A percentile compares a stretch with the other conserved stretches of the same genome.
These are phyloP conservation scores for Alternaria gaisen DNA, from an alignment of 2,329 filamentous ascomycete species.

Conservation along the genomic window DNA sequence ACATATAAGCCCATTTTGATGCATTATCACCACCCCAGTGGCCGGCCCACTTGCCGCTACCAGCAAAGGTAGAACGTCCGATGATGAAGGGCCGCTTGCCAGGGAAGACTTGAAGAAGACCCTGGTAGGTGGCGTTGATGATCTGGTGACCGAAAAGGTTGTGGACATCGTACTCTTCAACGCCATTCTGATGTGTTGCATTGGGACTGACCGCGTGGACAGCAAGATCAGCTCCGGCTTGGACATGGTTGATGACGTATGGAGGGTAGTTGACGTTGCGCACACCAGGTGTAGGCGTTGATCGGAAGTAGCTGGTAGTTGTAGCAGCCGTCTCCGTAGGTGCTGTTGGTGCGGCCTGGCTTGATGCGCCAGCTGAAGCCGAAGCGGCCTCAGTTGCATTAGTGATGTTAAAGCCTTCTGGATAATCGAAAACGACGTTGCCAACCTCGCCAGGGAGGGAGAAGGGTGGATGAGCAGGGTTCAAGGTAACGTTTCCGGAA, in stretches of 20 bases:
- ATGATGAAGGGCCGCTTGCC: slow-evolving; percentile 83
- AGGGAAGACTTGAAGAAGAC: slow-evolving; percentile 70
- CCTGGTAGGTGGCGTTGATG: slow-evolving; percentile 78
- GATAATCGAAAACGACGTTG: slow-evolving; percentile 67
- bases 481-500: slow-evolving; percentile 68
- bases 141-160: slow-evolving; percentile 76
- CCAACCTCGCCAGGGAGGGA: slow-evolving; percentile 70
- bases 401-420: slow-evolving; percentile 74
- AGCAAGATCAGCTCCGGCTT: slow-evolving; percentile 69
- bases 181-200: slow-evolving; percentile 77
- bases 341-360: slow-evolving; percentile 53
- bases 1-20: slow-evolving; percentile 77
- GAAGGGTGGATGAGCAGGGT: slow-evolving; percentile 74
- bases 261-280: slow-evolving; percentile 77
- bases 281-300: slow-evolving; percentile 68
- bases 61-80: slow-evolving; percentile 81
- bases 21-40: slow-evolving; percentile 82
- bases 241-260: slow-evolving; percentile 77
- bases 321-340: slow-evolving; percentile 30
- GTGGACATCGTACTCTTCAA: slow-evolving; percentile 82
- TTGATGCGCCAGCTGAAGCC: slow-evolving; percentile 63
- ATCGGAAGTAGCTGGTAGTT: slow-evolving; percentile 61
- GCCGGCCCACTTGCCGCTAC: slow-evolving; percentile 76
- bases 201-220: slow-evolving; percentile 79
- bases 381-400: slow-evolving; percentile 73